Percentiles rank a stretch among this genome's conserved stretches.
phyloP scores from a whole-genome alignment of 768 basidiomycete genomes.

The Lactifluus echinatus region DNA sequence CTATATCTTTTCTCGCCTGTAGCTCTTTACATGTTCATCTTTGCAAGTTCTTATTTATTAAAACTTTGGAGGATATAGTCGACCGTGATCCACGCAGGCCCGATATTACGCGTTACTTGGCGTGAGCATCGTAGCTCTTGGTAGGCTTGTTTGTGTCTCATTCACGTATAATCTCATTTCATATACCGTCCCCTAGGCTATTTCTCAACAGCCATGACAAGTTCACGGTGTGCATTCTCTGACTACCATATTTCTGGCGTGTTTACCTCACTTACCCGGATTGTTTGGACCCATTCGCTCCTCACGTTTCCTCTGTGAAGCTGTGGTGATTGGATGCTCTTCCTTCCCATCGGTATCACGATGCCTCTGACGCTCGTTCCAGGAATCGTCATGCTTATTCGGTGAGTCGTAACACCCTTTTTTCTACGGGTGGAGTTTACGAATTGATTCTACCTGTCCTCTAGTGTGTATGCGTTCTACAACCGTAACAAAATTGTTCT shows the following conservation, averaged over 20 bases:
- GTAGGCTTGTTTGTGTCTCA: neutral
- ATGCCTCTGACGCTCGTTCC: constrained; percentile 16
- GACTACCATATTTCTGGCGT: too few species aligned
- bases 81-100: neutral
- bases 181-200: neutral
- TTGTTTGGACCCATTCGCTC: neutral
- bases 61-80: neutral
- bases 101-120: constrained; percentile 17
- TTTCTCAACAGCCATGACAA: constrained; percentile 18
- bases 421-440: neutral
- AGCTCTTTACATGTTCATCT: constrained; percentile 19
- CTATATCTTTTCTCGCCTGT: neutral
- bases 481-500: constrained; percentile 16
- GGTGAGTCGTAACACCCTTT: neutral
- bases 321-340: constrained; percentile 17
- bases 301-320: neutral
- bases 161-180: neutral
- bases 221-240: constrained; percentile 14
- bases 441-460: neutral
- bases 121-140: constrained; percentile 14
- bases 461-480: constrained; percentile 19
- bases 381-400: constrained; percentile 19
- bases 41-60: neutral
- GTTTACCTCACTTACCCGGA: neutral
- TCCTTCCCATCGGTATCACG: constrained; percentile 19